A percentile compares a stretch with the other conserved stretches of the same genome.
phyloP scores from a whole-genome alignment of 768 basidiomycete genomes.

The Amanita jacksonii region DNA sequence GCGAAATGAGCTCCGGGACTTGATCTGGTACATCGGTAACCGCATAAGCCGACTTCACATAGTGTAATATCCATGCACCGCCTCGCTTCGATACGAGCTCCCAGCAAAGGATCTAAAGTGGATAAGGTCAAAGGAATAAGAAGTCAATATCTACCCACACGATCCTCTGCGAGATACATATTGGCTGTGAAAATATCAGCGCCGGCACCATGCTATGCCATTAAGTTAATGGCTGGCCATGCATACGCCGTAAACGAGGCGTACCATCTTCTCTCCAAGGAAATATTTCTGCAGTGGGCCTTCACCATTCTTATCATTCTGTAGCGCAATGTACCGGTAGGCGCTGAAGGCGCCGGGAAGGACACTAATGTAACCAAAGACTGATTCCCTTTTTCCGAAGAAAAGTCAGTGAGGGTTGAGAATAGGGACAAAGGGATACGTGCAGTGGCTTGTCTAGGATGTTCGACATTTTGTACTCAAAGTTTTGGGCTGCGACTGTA shows the following conservation, averaged over 20 bases:
- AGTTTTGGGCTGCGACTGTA: conserved; percentile 81
- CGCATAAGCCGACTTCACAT: conserved; percentile 90
- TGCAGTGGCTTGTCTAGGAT: conserved; percentile 84
- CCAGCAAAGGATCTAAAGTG: conserved; percentile 80
- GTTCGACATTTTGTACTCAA: conserved; percentile 92
- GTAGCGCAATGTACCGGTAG: conserved; percentile 83
- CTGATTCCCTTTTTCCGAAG: conserved; percentile 54
- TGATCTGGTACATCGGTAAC: conserved; percentile 92
- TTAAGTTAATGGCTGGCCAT: not conserved
- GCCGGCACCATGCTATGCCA: conserved; percentile 57
- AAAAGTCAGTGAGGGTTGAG: not conserved
- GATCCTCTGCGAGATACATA: conserved; percentile 93
- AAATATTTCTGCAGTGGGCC: conserved; percentile 96
- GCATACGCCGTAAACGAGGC: conserved; percentile 12
- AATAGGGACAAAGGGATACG: conserved; percentile 11
- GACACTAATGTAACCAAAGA: conserved; percentile 94
- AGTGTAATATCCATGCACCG: conserved; percentile 87
- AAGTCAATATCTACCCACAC: conserved; percentile 28
- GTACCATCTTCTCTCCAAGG: conserved; percentile 89
- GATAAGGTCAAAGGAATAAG: not conserved
- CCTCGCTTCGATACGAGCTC: conserved; percentile 94
- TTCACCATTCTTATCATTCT: conserved; percentile 75
- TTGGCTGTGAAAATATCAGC: conserved; percentile 93
- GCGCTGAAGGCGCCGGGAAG: conserved; percentile 90
- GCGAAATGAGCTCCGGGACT: conserved; percentile 90